Evolutionary conservation across 495 filamentous ascomycete species (phyloP), one percentile per base, ranked within the genome.

Genomic region (Podospora pseudoanserina): DNA sequence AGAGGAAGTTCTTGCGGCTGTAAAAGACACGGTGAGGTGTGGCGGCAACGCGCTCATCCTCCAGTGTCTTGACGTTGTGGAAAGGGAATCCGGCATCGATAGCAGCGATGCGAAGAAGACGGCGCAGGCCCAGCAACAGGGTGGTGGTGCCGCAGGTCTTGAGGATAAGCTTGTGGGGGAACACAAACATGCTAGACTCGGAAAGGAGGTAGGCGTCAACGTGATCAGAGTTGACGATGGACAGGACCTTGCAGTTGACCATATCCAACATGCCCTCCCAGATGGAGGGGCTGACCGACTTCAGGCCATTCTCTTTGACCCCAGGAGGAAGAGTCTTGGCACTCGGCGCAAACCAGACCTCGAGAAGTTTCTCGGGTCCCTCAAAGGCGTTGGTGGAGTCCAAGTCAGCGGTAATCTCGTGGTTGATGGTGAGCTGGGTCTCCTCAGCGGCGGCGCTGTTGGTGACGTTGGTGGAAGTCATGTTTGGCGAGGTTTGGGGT

Each of bases 151-250:
- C 96, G 75, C 96, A 99, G 13, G 96, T 99, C 88, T 99, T 99
- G 59, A 99, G 84, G 71, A 99, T 96, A 61, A 99, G 83, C 83
- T 99, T 99, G 87, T 99, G 95, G 26, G 93, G 93, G 79, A 96
- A 99, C 71, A 99, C 93, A 78, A 99, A 99, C 94, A 99, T 92
- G 88, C 95, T 98, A 20, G 96, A 98, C 80, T 99, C 96, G 63
- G 95, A 98, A 64, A 99, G 87, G 39, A 99, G 87, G 74, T 99
- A 99, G 71, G 96, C 96, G 78, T 99, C 96, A 66, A 97, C 89
- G 79, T 96, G 88, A 69, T 97, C 93, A n/a, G 94, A 96, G 73
- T 93, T 88, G 63, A 99, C 86, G 69, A 96, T 88, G 13, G 96
- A 99, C 53, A 99, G 87, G 59, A 99, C 93, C 78, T 98, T 96